Base-by-base conservation (phyloP, 768 basidiomycete genomes). In the Podaxis mareebaensis region DNA sequence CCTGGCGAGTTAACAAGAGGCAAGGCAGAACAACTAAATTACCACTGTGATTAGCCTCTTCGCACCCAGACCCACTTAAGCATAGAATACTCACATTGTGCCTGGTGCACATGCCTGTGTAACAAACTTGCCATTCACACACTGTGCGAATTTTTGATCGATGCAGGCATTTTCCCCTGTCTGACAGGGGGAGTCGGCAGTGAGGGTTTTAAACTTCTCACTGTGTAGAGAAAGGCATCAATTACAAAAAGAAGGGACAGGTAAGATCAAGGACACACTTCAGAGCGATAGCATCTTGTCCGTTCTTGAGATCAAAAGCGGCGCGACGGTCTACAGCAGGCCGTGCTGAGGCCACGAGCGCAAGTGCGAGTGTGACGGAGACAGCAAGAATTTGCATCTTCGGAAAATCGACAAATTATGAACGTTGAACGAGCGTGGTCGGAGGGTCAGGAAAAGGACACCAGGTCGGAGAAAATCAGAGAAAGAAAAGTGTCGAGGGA, bases 1-100 rank as follows among this genome's bases (percentile, higher is more conserved):
- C 86, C 86, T 0, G 79, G 64, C 2, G 74, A 71, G 71, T 82
- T 81, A 36, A 79, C 79, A 28, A 83, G 70, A 13, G 87, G 86
- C 38, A 88, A 72, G 1, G 85, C 85, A 26, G 78, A 78, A 66
- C 83, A 85, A 52, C 78, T 81, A 49, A 42, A 42, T 42, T 42
- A 17, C 40, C 17, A 13, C 15, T n/a, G 15, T 4, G 15, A 42
- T n/a, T 4, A n/a, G 2, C 17, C 12, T 17, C 3, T n/a, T 15
- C 17, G 15, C 4, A n/a, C 40, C 17, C 12, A n/a, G 17, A 15
- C 17, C 40, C 7, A 6, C 33, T 33, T 42, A 39, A 63, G 20
- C 36, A 24, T 26, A 7, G 24, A 12, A 24, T 64, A 33, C 74
- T 71, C 67, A 79, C 78, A 77, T 67, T n/a, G 76, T 78, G 22